phyloP scores from a whole-genome alignment of 2,329 filamentous ascomycete genomes.

The Hypoxylon sp. region DNA sequence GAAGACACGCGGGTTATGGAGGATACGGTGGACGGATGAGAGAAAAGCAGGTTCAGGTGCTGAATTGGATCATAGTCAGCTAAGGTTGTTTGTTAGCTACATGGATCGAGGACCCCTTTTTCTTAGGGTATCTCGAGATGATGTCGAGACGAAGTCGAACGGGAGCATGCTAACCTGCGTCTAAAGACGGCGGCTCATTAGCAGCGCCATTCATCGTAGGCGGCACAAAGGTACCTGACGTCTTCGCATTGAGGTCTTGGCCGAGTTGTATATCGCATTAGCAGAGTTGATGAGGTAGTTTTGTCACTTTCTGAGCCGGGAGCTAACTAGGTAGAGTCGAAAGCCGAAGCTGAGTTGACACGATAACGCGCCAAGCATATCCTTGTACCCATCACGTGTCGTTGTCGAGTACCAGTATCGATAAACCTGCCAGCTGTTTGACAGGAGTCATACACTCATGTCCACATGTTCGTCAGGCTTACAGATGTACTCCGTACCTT shows the following conservation, averaged over 20 bases:
- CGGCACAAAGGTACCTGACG: constrained; percentile 3
- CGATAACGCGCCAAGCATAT: constrained; percentile 12
- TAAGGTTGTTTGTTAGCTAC: constrained; percentile 41
- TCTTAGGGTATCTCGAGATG: constrained; percentile 31
- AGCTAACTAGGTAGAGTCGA: too few relatives aligned
- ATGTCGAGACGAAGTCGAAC: neutral
- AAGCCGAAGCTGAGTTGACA: neutral
- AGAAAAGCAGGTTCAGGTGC: constrained; percentile 93
- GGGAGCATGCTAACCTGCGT: constrained; percentile 52
- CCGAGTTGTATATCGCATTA: constrained; percentile 3
- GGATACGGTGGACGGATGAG: constrained; percentile 83
- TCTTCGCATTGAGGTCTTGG: constrained; percentile 17
- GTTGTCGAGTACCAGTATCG: neutral
- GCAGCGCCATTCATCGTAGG: constrained; percentile 52
- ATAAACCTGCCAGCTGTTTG: neutral
- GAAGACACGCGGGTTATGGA: constrained; percentile 78
- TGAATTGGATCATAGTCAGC: constrained; percentile 90
- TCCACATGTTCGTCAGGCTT: too few relatives aligned
- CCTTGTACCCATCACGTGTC: constrained; percentile 25
- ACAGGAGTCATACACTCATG: too few relatives aligned
- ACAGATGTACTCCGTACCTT: too few relatives aligned
- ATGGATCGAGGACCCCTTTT: constrained; percentile 12
- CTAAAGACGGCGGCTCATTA: constrained; percentile 51
- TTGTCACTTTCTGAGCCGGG: neutral
- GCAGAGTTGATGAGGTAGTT: neutral